phyloP scores from a whole-genome alignment of 177 flowering plant genomes.

The Vitis hybrid region DNA sequence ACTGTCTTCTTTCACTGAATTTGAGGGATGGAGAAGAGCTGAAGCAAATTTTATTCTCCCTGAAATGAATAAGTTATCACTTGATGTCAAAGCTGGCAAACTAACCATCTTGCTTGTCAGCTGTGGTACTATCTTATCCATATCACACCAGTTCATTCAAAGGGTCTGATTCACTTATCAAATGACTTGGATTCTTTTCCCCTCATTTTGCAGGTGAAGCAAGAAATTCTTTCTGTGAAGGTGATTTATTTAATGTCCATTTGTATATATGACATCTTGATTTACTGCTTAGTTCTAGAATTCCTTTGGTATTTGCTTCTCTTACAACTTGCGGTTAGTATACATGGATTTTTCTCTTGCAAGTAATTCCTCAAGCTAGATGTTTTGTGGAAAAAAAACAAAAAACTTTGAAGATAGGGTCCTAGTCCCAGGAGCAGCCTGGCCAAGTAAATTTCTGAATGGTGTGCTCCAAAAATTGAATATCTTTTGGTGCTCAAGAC shows the following conservation, averaged over 20 bases:
- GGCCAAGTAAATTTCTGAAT: background rate
- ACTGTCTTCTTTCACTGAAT: slow-evolving; percentile 27
- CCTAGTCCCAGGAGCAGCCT: background rate
- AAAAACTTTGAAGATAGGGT: background rate
- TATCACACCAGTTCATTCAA: background rate
- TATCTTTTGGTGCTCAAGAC: too few relatives aligned
- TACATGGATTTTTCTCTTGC: background rate
- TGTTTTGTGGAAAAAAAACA: background rate
- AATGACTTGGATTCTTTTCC: background rate
- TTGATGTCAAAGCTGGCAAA: slow-evolving; percentile 40
- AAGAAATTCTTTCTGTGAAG: slow-evolving; percentile 17
- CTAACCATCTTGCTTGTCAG: slow-evolving; percentile 51
- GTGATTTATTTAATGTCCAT: slow-evolving; percentile 17
- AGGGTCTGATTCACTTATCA: background rate
- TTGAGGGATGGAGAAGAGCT: slow-evolving; percentile 32
- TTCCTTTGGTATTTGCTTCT: slow-evolving; percentile 1
- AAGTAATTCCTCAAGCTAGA: background rate
- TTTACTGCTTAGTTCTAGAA: slow-evolving; percentile 19
- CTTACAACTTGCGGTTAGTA: background rate
- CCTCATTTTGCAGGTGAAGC: slow-evolving; percentile 28
- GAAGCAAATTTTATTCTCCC: slow-evolving; percentile 53
- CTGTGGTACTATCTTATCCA: slow-evolving; percentile 40
- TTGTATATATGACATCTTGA: slow-evolving; percentile 23
- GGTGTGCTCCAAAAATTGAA: too few relatives aligned
- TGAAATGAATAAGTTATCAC: slow-evolving; percentile 47